Evolutionary conservation across 176 grass and related monocot species (phyloP), one percentile per base, ranked within the genome.

Genomic region (Olyra latifolia): DNA sequence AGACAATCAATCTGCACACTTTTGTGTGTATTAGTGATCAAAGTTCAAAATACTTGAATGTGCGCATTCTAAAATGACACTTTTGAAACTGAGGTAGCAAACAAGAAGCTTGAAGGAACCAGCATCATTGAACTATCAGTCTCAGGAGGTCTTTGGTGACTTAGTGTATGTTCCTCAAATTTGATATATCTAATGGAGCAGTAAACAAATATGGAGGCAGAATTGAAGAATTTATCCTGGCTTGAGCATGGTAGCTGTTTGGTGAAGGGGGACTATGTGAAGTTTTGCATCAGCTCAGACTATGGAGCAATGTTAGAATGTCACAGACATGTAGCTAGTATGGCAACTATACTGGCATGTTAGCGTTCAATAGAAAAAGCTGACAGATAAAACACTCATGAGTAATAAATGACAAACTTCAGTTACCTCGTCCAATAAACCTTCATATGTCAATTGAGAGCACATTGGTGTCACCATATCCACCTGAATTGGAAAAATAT

Each of bases 401-500:
- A 72, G 39, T 72, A 64, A 44, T 28, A 17, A 19, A 75, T 45
- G 8, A 16, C 13, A 19, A 82, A 47, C 3, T 79, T 71, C 19
- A 76, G 78, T 81, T 24, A 98, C 95, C 95, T 98, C 92, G 89
- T 98, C 95, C 27, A 95, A 72, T 79, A 98, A 84, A 62, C 95
- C 95, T 98, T 98, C 92, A 79, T 98, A 98, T 28, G 92, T 95
- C 84, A 98, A 83, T 83, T 93, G 92, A 78, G 89, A 95, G 73
- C 95, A 98, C 95, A 98, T 93, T 12, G 92, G 95, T 75, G 95
- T 98, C 78, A 98, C 88, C 92, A 98, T 87, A 85, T 95, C 95
- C 84, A 98, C 95, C 92, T 98, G 86, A 77, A 83, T 67, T 35
- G 32, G 16, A 53, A 77, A 66, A 84, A 15, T 73, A 44, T 25